Evolutionary conservation across 257 asterid genomes (phyloP), one percentile per base, ranked within the genome.

Genomic region (Haberlea rhodopensis): DNA sequence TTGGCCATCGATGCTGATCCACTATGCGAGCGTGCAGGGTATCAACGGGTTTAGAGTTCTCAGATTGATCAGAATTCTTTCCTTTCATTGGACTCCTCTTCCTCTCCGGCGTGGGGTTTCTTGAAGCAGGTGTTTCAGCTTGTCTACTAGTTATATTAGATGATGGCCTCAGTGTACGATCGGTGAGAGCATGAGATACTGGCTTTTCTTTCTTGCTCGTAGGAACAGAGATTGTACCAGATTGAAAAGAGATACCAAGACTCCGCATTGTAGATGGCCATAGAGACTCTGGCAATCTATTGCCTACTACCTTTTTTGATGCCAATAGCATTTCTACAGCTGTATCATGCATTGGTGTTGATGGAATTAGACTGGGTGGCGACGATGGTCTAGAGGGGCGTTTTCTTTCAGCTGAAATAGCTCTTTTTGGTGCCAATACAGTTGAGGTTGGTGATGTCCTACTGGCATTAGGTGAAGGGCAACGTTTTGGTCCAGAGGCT

Each of bases 181-280:
- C 95, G 10, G 81, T 37, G 23, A 72, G 63, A 59, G 73, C 72
- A 58, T 71, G 83, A 68, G 80, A 62, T 37, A 60, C 83, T 15
- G 84, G 82, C 59, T 86, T 88, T 31, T 88, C 94, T 69, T 65
- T 82, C 85, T 80, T 90, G 66, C 78, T 73, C 31, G 73, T 53
- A 18, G 98, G 90, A 62, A 83, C 67, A 56, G 91, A 77, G 55
- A 75, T 65, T 0, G 82, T 43, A 76, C 81, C 95, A 20, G 90
- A 80, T 57, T 89, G 96, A 59, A 89, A 87, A 52, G 96, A 85
- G 49, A 84, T 95, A 67, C 76, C 81, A 11, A 84, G 84, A 71
- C 89, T 82, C 75, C 95, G 80, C 95, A 86, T 91, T 51, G 84
- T 91, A 65, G 94, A 80, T 3, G 95, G 94, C 94, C 95, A 83